Conservation (phyloP, 768 basidiomycete species). For the Lactifluus echinatus region DNA sequence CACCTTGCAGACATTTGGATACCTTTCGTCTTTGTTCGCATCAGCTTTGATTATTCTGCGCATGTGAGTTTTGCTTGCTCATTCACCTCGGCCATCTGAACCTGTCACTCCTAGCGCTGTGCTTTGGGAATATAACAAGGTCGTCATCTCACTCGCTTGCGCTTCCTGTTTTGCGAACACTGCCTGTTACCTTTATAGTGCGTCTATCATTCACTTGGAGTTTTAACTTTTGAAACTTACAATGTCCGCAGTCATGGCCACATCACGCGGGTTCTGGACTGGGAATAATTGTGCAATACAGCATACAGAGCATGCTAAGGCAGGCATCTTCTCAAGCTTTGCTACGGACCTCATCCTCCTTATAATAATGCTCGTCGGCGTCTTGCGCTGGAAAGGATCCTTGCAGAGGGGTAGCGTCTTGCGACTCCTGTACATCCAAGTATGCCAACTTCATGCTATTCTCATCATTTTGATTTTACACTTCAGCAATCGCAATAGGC, state of each 20-base stretch:
- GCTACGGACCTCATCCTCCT: background rate
- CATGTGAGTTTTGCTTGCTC: background rate
- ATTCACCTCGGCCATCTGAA: background rate
- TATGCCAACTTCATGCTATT: background rate
- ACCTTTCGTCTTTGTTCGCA: background rate
- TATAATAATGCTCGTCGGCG: background rate
- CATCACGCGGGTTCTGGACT: background rate
- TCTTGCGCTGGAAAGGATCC: background rate
- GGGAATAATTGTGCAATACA: background rate
- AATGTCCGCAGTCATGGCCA: background rate
- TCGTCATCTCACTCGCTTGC: background rate
- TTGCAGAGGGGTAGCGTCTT: background rate
- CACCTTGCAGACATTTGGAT: background rate
- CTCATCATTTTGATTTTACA: background rate
- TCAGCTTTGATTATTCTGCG: slow-evolving; percentile 5
- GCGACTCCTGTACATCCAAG: background rate
- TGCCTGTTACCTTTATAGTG: background rate
- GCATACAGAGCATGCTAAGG: background rate
- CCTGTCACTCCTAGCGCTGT: background rate
- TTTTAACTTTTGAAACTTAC: background rate
- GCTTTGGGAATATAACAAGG: slow-evolving; percentile 1
- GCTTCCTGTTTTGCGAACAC: background rate
- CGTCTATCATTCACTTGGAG: no score
- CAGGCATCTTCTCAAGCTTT: background rate
- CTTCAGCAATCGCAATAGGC: background rate